phyloP scores from a whole-genome alignment of 2,329 filamentous ascomycete species.

The Calycina herbarum region DNA sequence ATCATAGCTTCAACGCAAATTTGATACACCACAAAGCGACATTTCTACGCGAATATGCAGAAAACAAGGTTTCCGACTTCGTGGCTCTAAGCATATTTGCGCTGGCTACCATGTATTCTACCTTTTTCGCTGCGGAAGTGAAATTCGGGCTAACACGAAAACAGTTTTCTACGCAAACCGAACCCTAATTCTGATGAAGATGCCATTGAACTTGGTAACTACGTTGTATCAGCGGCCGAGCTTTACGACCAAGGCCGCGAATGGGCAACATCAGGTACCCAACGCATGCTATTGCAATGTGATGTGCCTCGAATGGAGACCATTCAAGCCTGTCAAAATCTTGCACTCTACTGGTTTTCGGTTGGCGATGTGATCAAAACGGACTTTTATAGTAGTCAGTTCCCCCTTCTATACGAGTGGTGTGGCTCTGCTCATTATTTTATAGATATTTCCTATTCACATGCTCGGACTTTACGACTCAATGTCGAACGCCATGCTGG shows the following conservation, averaged over 20 bases:
- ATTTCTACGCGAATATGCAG: conserved; percentile 21
- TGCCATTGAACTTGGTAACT: conserved; percentile 12
- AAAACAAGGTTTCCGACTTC: conserved; percentile 20
- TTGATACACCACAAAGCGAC: conserved; percentile 23
- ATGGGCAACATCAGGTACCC: conserved; percentile 22
- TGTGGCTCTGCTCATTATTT: neutral
- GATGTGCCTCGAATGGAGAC: conserved; percentile 22
- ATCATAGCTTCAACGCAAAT: conserved; percentile 17
- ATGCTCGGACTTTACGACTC: conserved; percentile 17
- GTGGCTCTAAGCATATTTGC: conserved; percentile 24
- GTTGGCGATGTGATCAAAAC: conserved; percentile 18
- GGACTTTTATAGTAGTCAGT: conserved; percentile 23
- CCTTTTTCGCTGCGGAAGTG: neutral
- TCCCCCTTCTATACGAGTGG: no score
- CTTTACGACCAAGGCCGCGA: conserved; percentile 18
- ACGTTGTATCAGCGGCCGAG: conserved; percentile 12
- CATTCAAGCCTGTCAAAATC: conserved; percentile 24
- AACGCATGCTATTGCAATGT: conserved; percentile 20
- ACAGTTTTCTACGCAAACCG: conserved; percentile 17
- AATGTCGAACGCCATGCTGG: conserved; percentile 8
- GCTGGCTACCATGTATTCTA: conserved; percentile 22
- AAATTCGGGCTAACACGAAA: neutral
- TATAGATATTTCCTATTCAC: conserved; percentile 20
- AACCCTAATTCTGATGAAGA: conserved; percentile 6
- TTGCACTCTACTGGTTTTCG: conserved; percentile 25